A percentile compares a stretch with the other conserved stretches of the same genome.
Conservation (phyloP, 2,329 filamentous ascomycete species). For the Diaporthe citri region DNA sequence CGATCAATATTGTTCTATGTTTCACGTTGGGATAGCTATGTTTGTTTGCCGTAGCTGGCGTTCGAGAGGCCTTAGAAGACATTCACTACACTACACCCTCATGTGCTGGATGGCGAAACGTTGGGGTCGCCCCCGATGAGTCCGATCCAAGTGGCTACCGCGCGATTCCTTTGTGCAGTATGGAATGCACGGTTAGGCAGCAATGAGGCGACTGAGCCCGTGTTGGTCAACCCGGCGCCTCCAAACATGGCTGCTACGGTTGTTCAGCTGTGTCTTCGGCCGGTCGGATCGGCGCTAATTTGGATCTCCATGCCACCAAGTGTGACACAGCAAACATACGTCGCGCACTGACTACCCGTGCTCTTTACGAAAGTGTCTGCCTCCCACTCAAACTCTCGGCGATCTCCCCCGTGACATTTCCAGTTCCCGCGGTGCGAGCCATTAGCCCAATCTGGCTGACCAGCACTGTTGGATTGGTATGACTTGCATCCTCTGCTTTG, state of each 20-base stretch:
- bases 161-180: neutral
- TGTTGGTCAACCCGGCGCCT: neutral
- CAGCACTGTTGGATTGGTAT: neutral
- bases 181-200: too few relatives aligned
- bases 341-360: neutral
- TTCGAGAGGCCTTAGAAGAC: neutral
- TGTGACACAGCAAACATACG: neutral
- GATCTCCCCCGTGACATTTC: neutral
- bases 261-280: neutral
- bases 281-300: constrained; percentile 9
- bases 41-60: neutral
- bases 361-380: neutral
- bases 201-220: neutral
- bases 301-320: neutral
- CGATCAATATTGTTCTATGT: neutral
- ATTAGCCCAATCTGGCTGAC: neutral
- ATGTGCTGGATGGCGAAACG: neutral
- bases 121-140: neutral
- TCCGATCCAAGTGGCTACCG: neutral
- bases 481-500: neutral
- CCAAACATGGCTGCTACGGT: neutral
- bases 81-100: neutral
- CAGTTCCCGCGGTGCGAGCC: neutral
- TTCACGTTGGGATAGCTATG: too few relatives aligned
- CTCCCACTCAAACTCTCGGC: neutral